phyloP scores from a whole-genome alignment of 148 eudicot species.

The Mesembryanthemum crystallinum region DNA sequence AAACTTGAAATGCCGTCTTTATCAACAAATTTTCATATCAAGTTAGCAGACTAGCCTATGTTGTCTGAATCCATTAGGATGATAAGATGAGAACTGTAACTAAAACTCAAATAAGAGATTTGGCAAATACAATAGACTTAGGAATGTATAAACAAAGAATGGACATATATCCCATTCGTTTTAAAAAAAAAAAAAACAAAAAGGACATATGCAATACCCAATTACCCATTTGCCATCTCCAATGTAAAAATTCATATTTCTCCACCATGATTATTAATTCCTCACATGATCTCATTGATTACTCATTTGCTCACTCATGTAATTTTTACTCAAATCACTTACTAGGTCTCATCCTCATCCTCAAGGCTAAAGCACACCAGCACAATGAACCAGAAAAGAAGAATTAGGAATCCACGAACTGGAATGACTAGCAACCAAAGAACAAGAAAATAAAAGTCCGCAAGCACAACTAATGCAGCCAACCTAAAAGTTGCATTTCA shows the following conservation, averaged over 20 bases:
- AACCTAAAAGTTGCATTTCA: not conserved
- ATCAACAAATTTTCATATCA: no score
- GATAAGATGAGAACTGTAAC: not conserved
- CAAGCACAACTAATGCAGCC: not conserved
- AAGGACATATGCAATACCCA: no score
- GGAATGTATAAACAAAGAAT: not conserved
- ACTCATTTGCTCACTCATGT: not conserved
- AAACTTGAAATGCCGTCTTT: no score
- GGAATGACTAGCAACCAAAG: no score
- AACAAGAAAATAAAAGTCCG: not conserved
- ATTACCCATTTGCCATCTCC: no score
- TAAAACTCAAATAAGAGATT: not conserved
- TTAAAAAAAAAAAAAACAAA: no score
- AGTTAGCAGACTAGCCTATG: not conserved
- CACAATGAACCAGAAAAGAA: no score
- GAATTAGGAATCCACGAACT: not conserved
- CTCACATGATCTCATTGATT: not conserved
- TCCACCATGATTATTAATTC: not conserved
- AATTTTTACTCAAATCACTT: not conserved
- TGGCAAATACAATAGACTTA: not conserved
- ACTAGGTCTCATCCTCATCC: not conserved
- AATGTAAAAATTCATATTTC: not conserved
- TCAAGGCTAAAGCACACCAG: not conserved
- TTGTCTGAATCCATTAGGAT: not conserved
- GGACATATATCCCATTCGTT: no score